A percentile compares a stretch with the other conserved stretches of the same genome.
Evolutionary conservation across 106 monocot genomes (phyloP).

Genomic region (Hemerocallis citrina): DNA sequence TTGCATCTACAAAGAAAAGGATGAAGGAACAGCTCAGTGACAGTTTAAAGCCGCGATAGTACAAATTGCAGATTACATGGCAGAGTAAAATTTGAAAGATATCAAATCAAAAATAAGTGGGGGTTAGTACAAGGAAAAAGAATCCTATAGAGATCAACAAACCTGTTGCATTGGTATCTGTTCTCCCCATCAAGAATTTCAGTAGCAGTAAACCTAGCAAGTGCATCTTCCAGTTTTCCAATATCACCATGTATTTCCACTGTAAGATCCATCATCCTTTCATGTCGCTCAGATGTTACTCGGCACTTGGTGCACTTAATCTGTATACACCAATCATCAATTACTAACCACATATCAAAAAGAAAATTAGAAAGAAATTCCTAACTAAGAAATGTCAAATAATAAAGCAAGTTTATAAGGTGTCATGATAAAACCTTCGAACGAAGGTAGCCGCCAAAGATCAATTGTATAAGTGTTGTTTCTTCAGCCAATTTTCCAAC

Average conservation of each 20-base stretch:
- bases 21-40: background rate
- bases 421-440: slow-evolving; percentile 50
- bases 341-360: background rate
- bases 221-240: slow-evolving; percentile 68
- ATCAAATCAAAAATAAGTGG: too few relatives aligned
- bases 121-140: too few relatives aligned
- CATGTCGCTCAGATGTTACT: slow-evolving; percentile 53
- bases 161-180: slow-evolving; percentile 62
- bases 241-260: slow-evolving; percentile 82
- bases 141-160: background rate
- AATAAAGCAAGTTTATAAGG: background rate
- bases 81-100: background rate
- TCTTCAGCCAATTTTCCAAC: slow-evolving; percentile 25
- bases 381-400: background rate
- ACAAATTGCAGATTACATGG: too few relatives aligned
- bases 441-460: slow-evolving; percentile 81
- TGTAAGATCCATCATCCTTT: slow-evolving; percentile 87
- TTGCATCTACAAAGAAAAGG: slow-evolving; percentile 38
- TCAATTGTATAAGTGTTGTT: slow-evolving; percentile 63
- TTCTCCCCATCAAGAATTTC: slow-evolving; percentile 78
- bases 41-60: too few relatives aligned
- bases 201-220: slow-evolving; percentile 48
- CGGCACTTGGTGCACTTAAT: slow-evolving; percentile 75
- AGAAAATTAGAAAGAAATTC: background rate
- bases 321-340: slow-evolving; percentile 34